Percentiles rank a stretch among this genome's conserved stretches.
These are phyloP conservation scores for Friedmanniomyces simplex DNA, from an alignment of 495 filamentous ascomycete species.

Conservation along the genomic window DNA sequence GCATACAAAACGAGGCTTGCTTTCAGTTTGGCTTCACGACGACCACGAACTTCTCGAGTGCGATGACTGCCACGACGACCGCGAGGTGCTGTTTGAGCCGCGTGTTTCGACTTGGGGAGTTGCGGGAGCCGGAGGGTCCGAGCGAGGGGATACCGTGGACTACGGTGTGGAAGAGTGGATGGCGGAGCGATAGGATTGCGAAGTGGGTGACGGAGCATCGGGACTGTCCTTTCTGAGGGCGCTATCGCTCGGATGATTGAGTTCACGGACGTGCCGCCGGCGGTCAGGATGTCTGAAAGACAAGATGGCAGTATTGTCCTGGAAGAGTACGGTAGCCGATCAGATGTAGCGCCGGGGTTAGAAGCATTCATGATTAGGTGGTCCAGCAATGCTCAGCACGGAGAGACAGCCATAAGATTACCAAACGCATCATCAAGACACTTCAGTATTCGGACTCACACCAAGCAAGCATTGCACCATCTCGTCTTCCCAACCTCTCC, in stretches of 20 bases:
- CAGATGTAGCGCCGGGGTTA: too few species aligned
- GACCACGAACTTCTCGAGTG: not conserved
- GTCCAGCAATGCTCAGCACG: too few species aligned
- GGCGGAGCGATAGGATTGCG: constrained; percentile 12
- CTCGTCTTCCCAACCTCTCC: too few species aligned
- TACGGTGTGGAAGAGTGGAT: constrained; percentile 8
- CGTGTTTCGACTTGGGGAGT: constrained; percentile 3
- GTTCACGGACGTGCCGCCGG: too few species aligned
- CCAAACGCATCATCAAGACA: not conserved
- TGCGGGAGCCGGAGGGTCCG: not conserved
- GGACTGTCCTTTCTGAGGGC: not conserved
- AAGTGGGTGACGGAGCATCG: constrained; percentile 7
- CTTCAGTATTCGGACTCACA: too few species aligned
- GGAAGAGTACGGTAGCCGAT: too few species aligned
- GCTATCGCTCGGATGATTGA: not conserved
- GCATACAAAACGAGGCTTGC: constrained; percentile 5
- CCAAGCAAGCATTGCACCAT: not conserved
- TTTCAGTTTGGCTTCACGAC: constrained; percentile 8
- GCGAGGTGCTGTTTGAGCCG: constrained; percentile 11
- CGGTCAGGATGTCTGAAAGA: too few species aligned
- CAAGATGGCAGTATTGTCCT: too few species aligned
- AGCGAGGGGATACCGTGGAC: not conserved
- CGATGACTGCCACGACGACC: too few species aligned
- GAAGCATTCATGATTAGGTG: too few species aligned
- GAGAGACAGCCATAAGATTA: too few species aligned